Conservation (phyloP, 2,329 filamentous ascomycete genomes). For the Thelonectria rubi region DNA sequence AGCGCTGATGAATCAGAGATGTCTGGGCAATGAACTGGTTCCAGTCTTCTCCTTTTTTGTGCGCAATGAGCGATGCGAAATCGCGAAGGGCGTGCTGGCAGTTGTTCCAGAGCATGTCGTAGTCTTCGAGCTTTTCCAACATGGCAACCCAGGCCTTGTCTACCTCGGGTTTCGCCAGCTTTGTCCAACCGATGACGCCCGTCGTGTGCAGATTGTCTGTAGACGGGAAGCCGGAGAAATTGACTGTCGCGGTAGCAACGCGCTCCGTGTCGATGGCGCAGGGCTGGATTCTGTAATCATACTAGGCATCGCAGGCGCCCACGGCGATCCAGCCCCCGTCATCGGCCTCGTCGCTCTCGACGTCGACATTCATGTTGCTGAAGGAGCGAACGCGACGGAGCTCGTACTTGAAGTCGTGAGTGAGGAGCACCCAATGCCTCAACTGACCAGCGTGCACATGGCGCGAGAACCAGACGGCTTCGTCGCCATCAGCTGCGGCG, state of each 20-base stretch:
- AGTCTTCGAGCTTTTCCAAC: neutral
- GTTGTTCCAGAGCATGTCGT: neutral
- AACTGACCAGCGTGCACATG: neutral
- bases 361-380: neutral
- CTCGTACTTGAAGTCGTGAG: neutral
- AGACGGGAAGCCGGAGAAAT: neutral
- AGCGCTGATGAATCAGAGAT: neutral
- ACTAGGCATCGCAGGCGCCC: neutral
- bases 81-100: neutral
- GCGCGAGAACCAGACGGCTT: neutral
- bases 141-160: neutral
- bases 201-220: neutral
- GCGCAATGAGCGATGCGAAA: neutral
- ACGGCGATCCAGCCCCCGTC: neutral
- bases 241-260: neutral
- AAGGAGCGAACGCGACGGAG: neutral
- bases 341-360: neutral
- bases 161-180: neutral
- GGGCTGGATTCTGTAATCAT: neutral
- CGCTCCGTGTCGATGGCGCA: neutral
- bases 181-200: neutral
- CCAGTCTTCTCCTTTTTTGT: neutral
- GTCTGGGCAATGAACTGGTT: neutral
- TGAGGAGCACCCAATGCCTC: neutral
- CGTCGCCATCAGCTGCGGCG: neutral